Base-by-base conservation (phyloP, 2,329 filamentous ascomycete species). In the Fusarium papillatum region DNA sequence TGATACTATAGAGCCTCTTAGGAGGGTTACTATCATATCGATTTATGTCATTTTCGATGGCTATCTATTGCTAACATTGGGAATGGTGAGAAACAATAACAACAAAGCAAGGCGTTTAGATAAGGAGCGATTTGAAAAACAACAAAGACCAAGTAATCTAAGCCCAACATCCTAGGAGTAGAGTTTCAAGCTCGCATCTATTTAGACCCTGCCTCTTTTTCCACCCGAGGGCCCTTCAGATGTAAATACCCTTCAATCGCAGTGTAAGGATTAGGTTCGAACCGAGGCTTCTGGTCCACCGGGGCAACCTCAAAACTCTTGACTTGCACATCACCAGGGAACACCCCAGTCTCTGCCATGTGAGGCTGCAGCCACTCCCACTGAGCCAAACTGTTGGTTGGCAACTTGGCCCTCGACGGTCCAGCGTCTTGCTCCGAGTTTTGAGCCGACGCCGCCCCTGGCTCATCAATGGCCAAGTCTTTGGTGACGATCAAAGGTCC, bases 341-440 rank as follows among this genome's bases (percentile, higher is more conserved):
- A 36, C 6, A 16, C 34, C 13, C 14, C 34, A 36, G 11, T 36
- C 34, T 36, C 34, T 16, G 11, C 10, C 34, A 36, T 34, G 46
- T 80, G 84, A 5, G 83, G 82, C 76, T 85, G 80, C 24, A 84
- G 67, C 83, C 83, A 85, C 5, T 57, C 73, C 83, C 82, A 84
- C 2, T 81, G 64, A 14, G 66, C 19, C 2, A 57, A 57, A 5
- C 26, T 69, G 24, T 14, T 66, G 0, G 46, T 63, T 36, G 34
- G 34, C 34, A 36, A 16, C 34, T 36, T 36, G 34, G 34, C 34
- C 34, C 34, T 36, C 34, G 34, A 36, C 34, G 34, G 34, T 36
- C 34, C 5, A 48, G 36, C 2, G 39, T 60, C 29, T 31, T 31
- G 29, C 29, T 31, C 29, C 29, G 29, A 31, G 29, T 10, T 31